These are phyloP conservation scores for Colletotrichum salicis DNA, from an alignment of 2,329 filamentous ascomycete genomes.

Conservation along the genomic window DNA sequence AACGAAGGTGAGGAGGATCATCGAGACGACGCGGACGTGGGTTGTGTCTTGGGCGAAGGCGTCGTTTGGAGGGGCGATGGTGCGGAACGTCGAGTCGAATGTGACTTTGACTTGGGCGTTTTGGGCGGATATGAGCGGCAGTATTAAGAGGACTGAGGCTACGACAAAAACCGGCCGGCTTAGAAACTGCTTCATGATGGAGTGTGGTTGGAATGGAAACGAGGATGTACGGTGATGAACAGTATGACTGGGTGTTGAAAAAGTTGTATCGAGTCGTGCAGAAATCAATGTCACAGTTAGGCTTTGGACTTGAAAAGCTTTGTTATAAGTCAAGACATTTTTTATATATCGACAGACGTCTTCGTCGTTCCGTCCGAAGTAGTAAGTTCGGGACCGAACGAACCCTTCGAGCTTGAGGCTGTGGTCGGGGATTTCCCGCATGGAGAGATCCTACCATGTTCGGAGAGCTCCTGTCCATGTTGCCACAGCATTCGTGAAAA, in stretches of 20 bases:
- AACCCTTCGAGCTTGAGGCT: neutral
- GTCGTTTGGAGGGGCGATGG: neutral
- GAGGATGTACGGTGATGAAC: neutral
- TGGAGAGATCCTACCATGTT: neutral
- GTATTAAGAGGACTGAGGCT: neutral
- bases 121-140: neutral
- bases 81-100: neutral
- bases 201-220: neutral
- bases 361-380: neutral
- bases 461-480: neutral
- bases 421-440: neutral
- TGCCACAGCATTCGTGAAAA: neutral
- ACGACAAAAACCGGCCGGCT: neutral
- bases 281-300: neutral
- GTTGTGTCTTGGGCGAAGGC: neutral
- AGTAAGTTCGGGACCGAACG: neutral
- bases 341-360: neutral
- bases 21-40: conserved; percentile 1
- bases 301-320: too few species aligned
- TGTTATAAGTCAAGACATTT: neutral
- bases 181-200: neutral
- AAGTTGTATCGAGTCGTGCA: too few species aligned
- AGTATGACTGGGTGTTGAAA: neutral
- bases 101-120: neutral
- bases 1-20: conserved; percentile 9